Evolutionary conservation across 1,284 basidiomycete genomes (phyloP), one percentile per base, ranked within the genome.

Genomic region (Porphyrellus sp.): DNA sequence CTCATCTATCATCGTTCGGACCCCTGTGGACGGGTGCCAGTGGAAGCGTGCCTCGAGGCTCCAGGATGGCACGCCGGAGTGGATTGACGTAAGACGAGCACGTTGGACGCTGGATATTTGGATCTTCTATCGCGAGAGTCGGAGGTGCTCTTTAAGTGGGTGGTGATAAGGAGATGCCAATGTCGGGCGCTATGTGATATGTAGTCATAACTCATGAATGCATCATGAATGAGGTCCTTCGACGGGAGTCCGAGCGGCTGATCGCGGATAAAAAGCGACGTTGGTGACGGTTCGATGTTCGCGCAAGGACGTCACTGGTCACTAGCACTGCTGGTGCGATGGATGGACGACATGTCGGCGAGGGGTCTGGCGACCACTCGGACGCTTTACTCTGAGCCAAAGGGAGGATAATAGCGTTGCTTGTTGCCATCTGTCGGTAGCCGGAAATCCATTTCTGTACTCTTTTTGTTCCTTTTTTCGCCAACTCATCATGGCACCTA

Each of bases 81-180:
- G 38, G 37, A 56, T 45, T 59, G 45, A 61, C 56, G 56, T 58
- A 58, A 58, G 20, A 13, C 7, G 28, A n/a, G 16, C 33, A 37
- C 18, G 18, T 37, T 11, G 34, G n/a, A n/a, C n/a, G n/a, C n/a
- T n/a, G n/a, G n/a, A n/a, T n/a, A n/a, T n/a, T n/a, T n/a, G n/a
- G 21, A 20, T 20, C 55, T 58, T 57, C 56, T 59, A 57, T 59
- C 59, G 30, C n/a, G n/a, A n/a, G n/a, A n/a, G n/a, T n/a, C n/a
- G n/a, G n/a, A n/a, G n/a, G n/a, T n/a, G n/a, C 11, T 30, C 30
- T 7, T 30, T 12, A 13, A 30, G 30, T 11, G 30, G n/a, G 34
- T 20, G 55, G 56, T 31, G 57, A 59, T 59, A 59, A 61, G 42
- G 25, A 56, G 42, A 51, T 45, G 25, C 16, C 16, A 20, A 38